Evolutionary conservation across 495 filamentous ascomycete species (phyloP).

Genomic region (Xylaria acuta): DNA sequence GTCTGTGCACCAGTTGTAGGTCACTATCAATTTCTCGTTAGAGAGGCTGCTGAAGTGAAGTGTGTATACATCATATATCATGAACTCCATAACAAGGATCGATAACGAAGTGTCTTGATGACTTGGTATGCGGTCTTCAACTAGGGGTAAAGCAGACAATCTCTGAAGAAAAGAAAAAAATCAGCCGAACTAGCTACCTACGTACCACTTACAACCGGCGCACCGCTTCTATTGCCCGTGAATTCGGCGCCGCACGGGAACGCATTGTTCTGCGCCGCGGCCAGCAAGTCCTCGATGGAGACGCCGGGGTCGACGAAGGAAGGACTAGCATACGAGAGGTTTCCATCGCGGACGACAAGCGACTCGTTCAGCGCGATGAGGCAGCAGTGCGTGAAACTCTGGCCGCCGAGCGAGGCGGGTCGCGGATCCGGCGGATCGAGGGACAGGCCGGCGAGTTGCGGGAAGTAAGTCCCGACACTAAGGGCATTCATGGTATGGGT

Average conservation of each 20-base stretch:
- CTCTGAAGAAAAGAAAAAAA: too few relatives aligned
- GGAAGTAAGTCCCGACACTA: constrained; percentile 33
- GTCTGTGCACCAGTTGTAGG: constrained; percentile 36
- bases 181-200: not conserved
- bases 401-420: constrained; percentile 31
- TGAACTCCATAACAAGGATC: not conserved
- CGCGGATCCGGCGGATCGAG: constrained; percentile 21
- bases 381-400: constrained; percentile 42
- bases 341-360: constrained; percentile 28
- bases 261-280: constrained; percentile 28
- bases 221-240: constrained; percentile 39
- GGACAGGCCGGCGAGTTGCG: constrained; percentile 36
- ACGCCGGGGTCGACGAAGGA: constrained; percentile 35
- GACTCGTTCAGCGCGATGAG: constrained; percentile 37
- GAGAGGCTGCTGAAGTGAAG: not conserved
- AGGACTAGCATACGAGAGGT: constrained; percentile 30
- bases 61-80: too few relatives aligned
- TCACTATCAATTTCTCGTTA: constrained; percentile 3
- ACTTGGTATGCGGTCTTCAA: not conserved
- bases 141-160: not conserved
- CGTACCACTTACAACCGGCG: constrained; percentile 30
- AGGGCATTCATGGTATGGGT: not conserved
- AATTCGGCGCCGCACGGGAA: constrained; percentile 48
- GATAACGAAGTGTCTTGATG: not conserved
- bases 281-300: constrained; percentile 24